Evolutionary conservation across 2,329 filamentous ascomycete species (phyloP).

Genomic region (Fusarium subglutinans): DNA sequence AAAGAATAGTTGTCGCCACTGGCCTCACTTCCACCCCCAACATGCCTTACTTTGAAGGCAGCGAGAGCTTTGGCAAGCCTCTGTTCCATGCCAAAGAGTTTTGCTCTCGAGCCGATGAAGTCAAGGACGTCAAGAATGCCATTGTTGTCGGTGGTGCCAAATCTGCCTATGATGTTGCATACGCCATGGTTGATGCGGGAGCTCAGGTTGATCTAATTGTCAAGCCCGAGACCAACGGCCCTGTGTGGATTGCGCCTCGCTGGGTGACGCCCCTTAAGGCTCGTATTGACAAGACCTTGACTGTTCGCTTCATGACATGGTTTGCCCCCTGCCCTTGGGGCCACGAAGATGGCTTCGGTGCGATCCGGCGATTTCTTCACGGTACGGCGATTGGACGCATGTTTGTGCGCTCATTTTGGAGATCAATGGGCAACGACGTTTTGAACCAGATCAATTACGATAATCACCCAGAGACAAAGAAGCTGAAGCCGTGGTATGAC

Average conservation of each 20-base stretch:
- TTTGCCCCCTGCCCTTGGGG: background rate
- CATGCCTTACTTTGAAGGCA: conserved; percentile 50
- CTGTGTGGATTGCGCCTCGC: background rate
- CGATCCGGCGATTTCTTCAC: background rate
- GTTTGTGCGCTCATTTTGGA: conserved; percentile 54
- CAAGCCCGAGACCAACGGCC: background rate
- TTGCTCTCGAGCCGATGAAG: conserved; percentile 40
- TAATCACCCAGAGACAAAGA: conserved; percentile 47
- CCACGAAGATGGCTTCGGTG: background rate
- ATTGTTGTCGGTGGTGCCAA: conserved; percentile 66
- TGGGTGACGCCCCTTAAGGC: background rate
- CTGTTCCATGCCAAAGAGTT: conserved; percentile 57
- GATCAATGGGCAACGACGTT: conserved; percentile 56
- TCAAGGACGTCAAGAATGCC: conserved; percentile 45
- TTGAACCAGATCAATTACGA: conserved; percentile 56
- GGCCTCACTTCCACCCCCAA: conserved; percentile 56
- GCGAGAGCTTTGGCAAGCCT: conserved; percentile 47
- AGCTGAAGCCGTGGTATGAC: conserved; percentile 52
- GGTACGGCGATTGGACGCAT: background rate
- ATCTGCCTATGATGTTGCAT: conserved; percentile 65
- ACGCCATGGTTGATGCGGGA: conserved; percentile 53
- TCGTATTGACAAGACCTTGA: background rate
- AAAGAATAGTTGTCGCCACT: conserved; percentile 58
- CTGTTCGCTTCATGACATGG: conserved; percentile 1
- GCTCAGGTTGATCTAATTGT: conserved; percentile 33